phyloP scores from a whole-genome alignment of 2,329 filamentous ascomycete species.

The Endoconidiophora polonica region DNA sequence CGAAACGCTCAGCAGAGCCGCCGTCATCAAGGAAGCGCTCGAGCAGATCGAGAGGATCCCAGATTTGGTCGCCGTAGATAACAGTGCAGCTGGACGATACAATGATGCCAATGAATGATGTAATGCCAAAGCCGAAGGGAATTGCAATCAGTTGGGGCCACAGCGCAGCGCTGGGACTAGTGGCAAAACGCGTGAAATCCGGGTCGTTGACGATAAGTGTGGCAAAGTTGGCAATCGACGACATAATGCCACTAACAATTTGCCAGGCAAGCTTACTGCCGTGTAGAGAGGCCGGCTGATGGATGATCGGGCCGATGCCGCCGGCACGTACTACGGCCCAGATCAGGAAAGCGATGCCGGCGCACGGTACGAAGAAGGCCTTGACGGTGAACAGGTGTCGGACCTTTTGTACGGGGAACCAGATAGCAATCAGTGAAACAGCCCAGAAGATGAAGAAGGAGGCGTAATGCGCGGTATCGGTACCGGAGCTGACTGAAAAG shows the following conservation, averaged over 20 bases:
- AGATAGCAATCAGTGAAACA: slow-evolving; percentile 63
- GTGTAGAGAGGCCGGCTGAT: slow-evolving; percentile 42
- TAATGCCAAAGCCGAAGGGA: slow-evolving; percentile 55
- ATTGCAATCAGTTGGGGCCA: slow-evolving; percentile 69
- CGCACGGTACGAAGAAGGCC: slow-evolving; percentile 64
- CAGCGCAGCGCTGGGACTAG: slow-evolving; percentile 56
- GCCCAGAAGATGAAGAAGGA: slow-evolving; percentile 84
- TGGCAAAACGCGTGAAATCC: slow-evolving; percentile 72
- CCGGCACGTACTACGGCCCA: slow-evolving; percentile 73
- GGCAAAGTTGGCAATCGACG: slow-evolving; percentile 76
- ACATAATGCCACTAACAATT: slow-evolving; percentile 75
- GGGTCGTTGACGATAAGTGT: slow-evolving; percentile 71
- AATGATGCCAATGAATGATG: slow-evolving; percentile 70
- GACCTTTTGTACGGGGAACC: slow-evolving; percentile 78
- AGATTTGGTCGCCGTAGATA: slow-evolving; percentile 50
- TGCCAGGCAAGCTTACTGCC: slow-evolving; percentile 65
- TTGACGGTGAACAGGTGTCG: slow-evolving; percentile 86
- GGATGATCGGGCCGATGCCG: slow-evolving; percentile 68
- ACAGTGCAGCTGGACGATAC: slow-evolving; percentile 57
- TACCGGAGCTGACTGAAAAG: slow-evolving; percentile 48
- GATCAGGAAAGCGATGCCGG: slow-evolving; percentile 73
- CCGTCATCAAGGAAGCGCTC: slow-evolving; percentile 52
- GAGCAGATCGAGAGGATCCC: slow-evolving; percentile 56
- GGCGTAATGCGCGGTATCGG: slow-evolving; percentile 56
- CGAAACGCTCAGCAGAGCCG: slow-evolving; percentile 50